These are phyloP conservation scores for Kalaharituber pfeilii DNA, from an alignment of 2,329 filamentous ascomycete genomes.

Conservation along the genomic window DNA sequence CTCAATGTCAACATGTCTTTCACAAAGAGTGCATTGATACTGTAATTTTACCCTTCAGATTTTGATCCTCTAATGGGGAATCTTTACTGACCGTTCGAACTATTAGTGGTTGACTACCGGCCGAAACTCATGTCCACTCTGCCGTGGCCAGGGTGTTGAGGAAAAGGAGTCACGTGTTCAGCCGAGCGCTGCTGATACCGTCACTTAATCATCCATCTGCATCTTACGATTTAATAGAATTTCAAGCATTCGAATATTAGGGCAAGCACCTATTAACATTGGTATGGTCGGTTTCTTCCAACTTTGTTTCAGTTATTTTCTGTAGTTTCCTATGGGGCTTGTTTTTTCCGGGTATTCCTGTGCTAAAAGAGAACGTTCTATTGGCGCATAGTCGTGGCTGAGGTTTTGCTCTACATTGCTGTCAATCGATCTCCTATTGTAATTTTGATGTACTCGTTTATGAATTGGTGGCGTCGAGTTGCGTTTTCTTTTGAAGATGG, in stretches of 20 bases:
- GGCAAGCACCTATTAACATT: too few relatives aligned
- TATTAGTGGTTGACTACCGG: constrained; percentile 49
- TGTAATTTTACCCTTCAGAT: constrained; percentile 30
- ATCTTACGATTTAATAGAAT: too few relatives aligned
- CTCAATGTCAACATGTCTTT: constrained; percentile 48
- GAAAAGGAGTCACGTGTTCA: constrained; percentile 21
- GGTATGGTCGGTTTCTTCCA: too few relatives aligned
- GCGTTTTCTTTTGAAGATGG: background rate
- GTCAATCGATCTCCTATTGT: background rate
- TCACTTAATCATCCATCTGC: too few relatives aligned
- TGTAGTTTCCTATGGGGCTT: background rate
- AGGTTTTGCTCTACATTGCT: background rate
- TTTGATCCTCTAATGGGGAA: constrained; percentile 13
- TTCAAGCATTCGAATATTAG: too few relatives aligned
- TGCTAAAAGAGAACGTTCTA: background rate
- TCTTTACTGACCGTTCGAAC: constrained; percentile 23
- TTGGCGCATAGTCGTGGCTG: background rate
- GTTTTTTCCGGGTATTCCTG: background rate
- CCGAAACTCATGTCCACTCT: constrained; percentile 46
- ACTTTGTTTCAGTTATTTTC: background rate
- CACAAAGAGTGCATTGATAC: constrained; percentile 54
- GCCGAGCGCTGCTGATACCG: constrained; percentile 9
- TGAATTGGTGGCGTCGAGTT: background rate
- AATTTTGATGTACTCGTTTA: background rate
- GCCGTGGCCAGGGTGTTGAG: constrained; percentile 35